Conservation (phyloP, 371 early-diverging fungal genomes). For the Mucor irregularis region DNA sequence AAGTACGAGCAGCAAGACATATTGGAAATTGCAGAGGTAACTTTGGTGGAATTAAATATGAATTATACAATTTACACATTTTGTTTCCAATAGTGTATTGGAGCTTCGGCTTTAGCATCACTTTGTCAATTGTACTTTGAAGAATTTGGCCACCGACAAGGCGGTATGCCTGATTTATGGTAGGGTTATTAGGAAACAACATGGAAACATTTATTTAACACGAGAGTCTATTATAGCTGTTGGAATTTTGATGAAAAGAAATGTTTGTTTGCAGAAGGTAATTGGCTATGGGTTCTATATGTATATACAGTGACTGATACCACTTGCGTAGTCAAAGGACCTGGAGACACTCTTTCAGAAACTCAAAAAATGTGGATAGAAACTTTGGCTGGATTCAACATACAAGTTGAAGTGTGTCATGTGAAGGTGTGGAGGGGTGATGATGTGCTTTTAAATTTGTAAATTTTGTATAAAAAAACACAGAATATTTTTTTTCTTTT, state of each 20-base stretch:
- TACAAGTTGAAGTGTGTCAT: constrained; percentile 68
- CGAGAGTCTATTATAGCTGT: constrained; percentile 47
- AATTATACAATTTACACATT: neutral
- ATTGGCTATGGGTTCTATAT: too few relatives aligned
- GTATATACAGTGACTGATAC: too few relatives aligned
- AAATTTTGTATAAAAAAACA: too few relatives aligned
- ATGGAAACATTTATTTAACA: too few relatives aligned
- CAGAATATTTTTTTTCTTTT: too few relatives aligned
- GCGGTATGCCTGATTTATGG: constrained; percentile 78
- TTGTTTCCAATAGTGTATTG: constrained; percentile 52
- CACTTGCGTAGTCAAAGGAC: constrained; percentile 67
- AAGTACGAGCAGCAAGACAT: constrained; percentile 49
- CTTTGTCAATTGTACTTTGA: constrained; percentile 63
- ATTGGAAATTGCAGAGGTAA: constrained; percentile 59
- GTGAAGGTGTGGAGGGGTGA: constrained; percentile 58
- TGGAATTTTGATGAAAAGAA: constrained; percentile 60
- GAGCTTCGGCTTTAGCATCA: constrained; percentile 51
- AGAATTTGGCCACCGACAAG: constrained; percentile 63
- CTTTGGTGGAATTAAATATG: too few relatives aligned
- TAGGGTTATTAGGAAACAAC: too few relatives aligned
- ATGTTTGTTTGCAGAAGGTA: constrained; percentile 70
- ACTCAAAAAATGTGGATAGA: constrained; percentile 80
- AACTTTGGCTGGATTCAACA: constrained; percentile 49
- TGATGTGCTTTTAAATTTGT: constrained; percentile 32
- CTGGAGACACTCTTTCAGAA: constrained; percentile 71